Evolutionary conservation across 805 yeast genomes (phyloP).

Genomic region (Kuraishia floccosa): DNA sequence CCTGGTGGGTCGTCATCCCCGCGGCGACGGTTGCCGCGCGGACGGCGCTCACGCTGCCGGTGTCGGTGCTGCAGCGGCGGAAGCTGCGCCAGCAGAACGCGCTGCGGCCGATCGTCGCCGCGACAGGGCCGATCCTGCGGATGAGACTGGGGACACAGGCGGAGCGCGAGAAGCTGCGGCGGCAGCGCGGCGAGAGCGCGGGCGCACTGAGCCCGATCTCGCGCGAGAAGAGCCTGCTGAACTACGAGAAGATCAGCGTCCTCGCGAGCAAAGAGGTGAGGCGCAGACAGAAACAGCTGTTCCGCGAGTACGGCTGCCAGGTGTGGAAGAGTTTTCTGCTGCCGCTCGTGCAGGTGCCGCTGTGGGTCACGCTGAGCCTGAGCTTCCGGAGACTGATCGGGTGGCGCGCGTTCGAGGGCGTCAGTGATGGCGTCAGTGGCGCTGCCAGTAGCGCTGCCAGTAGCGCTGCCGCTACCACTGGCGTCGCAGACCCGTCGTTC

Average conservation of each 20-base stretch:
- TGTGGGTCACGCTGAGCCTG: conserved; percentile 74
- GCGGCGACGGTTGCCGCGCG: conserved; percentile 57
- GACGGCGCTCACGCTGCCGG: conserved; percentile 59
- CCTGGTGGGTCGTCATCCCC: conserved; percentile 83
- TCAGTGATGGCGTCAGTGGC: conserved; percentile 32
- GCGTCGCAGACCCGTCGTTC: conserved; percentile 39
- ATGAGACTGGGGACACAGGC: conserved; percentile 39
- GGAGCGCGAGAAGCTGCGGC: conserved; percentile 20
- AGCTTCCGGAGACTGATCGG: conserved; percentile 73
- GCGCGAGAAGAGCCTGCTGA: conserved; percentile 28
- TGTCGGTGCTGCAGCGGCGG: conserved; percentile 62
- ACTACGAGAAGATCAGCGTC: conserved; percentile 69
- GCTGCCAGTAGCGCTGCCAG: too few species aligned
- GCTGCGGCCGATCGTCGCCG: conserved; percentile 58
- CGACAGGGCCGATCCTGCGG: conserved; percentile 67
- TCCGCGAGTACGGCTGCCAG: conserved; percentile 56
- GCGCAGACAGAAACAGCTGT: conserved; percentile 62
- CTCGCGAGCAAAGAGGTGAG: conserved; percentile 70
- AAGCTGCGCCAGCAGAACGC: conserved; percentile 61
- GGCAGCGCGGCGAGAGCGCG: conserved; percentile 13
- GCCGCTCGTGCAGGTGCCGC: conserved; percentile 77
- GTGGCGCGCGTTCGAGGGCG: conserved; percentile 23
- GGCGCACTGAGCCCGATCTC: conserved; percentile 20
- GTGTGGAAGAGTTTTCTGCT: conserved; percentile 69
- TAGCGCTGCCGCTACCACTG: too few species aligned